Percentiles rank a stretch among this genome's conserved stretches.
phyloP scores from a whole-genome alignment of 1,139 yeast genomes.

The Lodderomyces metapsilosis region DNA sequence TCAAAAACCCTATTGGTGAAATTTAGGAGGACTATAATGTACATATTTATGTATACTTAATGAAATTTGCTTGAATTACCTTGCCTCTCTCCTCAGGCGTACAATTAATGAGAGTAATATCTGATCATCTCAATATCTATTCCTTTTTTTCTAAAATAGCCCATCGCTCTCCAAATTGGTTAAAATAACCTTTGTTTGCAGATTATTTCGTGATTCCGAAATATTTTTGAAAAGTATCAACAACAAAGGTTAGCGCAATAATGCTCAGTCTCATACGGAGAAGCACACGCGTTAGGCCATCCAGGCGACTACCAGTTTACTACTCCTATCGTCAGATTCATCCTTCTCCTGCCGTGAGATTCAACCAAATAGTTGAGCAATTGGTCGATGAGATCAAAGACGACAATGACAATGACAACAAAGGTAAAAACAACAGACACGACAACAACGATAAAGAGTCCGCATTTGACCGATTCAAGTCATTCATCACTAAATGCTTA shows the following conservation, averaged over 20 bases:
- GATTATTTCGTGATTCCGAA: too few species aligned
- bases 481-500: slow-evolving; percentile 50
- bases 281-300: background rate
- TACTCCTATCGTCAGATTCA: slow-evolving; percentile 4
- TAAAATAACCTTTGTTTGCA: too few species aligned
- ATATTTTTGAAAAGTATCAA: too few species aligned
- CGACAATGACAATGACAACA: slow-evolving; percentile 10
- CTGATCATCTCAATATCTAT: too few species aligned
- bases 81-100: too few species aligned
- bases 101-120: too few species aligned
- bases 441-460: slow-evolving; percentile 14
- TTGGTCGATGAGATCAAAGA: slow-evolving; percentile 17
- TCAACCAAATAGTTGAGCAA: slow-evolving; percentile 21
- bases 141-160: too few species aligned
- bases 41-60: background rate
- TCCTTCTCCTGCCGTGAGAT: slow-evolving; percentile 1
- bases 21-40: background rate
- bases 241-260: too few species aligned
- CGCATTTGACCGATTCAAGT: slow-evolving; percentile 15
- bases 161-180: too few species aligned
- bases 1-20: slow-evolving; percentile 14
- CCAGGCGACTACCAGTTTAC: background rate
- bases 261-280: slow-evolving; percentile 1
- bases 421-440: slow-evolving; percentile 13
- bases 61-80: background rate